These are phyloP conservation scores for Lodderomyces jiufengensis DNA, from an alignment of 1,139 yeast genomes.

Conservation along the genomic window DNA sequence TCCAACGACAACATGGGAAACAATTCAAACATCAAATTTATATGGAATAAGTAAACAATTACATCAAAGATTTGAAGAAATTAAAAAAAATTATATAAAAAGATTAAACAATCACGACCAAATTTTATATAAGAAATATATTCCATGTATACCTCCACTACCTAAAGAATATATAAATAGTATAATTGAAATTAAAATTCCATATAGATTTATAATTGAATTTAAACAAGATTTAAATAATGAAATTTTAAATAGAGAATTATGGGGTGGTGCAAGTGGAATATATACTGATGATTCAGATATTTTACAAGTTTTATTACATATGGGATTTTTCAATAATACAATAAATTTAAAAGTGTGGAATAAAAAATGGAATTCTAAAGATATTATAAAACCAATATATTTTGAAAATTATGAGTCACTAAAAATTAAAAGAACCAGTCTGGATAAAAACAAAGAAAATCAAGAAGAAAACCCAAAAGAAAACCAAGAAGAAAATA, in stretches of 20 bases:
- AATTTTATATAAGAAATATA: slow-evolving; percentile 20
- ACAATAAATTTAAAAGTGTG: slow-evolving; percentile 30
- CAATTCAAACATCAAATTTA: slow-evolving; percentile 35
- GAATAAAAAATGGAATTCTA: slow-evolving; percentile 27
- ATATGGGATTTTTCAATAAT: slow-evolving; percentile 57
- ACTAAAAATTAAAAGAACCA: no score
- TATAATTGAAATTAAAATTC: slow-evolving; percentile 62
- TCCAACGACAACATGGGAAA: slow-evolving; percentile 50
- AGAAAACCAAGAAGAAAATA: not conserved
- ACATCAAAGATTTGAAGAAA: slow-evolving; percentile 27
- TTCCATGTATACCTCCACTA: slow-evolving; percentile 46
- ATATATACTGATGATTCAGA: slow-evolving; percentile 93
- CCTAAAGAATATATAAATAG: slow-evolving; percentile 54
- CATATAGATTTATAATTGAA: slow-evolving; percentile 36
- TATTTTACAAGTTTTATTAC: slow-evolving; percentile 67
- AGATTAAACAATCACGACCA: slow-evolving; percentile 10
- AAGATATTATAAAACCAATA: slow-evolving; percentile 27
- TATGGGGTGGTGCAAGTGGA: slow-evolving; percentile 84
- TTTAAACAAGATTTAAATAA: slow-evolving; percentile 24
- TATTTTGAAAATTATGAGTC: slow-evolving; percentile 3
- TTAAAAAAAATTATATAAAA: slow-evolving; percentile 26
- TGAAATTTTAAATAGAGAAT: slow-evolving; percentile 59
- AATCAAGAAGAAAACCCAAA: slow-evolving; percentile 8
- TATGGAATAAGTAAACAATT: slow-evolving; percentile 38
- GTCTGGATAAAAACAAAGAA: not conserved